Evolutionary conservation across 768 basidiomycete species (phyloP).

Genomic region (Rhodotorula graminis): DNA sequence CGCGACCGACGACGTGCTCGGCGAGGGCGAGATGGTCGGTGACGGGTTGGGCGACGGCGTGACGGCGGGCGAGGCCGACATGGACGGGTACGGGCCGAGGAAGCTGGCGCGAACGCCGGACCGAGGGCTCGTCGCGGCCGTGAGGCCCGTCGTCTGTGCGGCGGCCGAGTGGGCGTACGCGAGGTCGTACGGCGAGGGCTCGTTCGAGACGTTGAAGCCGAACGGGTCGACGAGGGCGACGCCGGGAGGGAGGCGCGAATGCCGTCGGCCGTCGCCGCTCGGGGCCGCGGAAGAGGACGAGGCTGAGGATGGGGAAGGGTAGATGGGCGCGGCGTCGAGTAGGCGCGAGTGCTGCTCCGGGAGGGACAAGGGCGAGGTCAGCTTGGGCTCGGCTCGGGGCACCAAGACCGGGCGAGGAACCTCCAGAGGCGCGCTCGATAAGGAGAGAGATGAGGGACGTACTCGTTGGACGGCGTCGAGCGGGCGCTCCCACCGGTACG

Average conservation of each 20-base stretch:
- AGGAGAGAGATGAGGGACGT: not conserved
- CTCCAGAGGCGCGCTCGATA: too few species aligned
- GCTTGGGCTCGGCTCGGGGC: not conserved
- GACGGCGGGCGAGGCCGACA: not conserved
- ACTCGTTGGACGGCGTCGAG: constrained; percentile 34
- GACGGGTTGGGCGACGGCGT: not conserved
- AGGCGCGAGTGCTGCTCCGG: constrained; percentile 28
- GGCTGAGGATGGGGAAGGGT: not conserved
- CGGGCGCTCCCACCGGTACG: constrained; percentile 32
- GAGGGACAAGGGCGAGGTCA: not conserved
- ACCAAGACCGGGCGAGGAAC: not conserved
- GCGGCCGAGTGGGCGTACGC: constrained; percentile 5
- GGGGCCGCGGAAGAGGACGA: not conserved
- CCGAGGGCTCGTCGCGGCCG: not conserved
- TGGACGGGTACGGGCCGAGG: not conserved
- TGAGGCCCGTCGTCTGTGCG: not conserved
- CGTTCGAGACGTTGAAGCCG: constrained; percentile 27
- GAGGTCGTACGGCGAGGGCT: constrained; percentile 27
- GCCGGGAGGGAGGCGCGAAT: constrained; percentile 33
- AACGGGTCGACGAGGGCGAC: constrained; percentile 35
- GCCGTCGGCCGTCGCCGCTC: not conserved
- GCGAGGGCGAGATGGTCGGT: constrained; percentile 5
- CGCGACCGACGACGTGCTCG: not conserved
- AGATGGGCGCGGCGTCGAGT: constrained; percentile 23
- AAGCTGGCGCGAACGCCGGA: constrained; percentile 5